Base-by-base conservation (phyloP, 192 early-diverging fungal species). In the Funneliformis geosporum region DNA sequence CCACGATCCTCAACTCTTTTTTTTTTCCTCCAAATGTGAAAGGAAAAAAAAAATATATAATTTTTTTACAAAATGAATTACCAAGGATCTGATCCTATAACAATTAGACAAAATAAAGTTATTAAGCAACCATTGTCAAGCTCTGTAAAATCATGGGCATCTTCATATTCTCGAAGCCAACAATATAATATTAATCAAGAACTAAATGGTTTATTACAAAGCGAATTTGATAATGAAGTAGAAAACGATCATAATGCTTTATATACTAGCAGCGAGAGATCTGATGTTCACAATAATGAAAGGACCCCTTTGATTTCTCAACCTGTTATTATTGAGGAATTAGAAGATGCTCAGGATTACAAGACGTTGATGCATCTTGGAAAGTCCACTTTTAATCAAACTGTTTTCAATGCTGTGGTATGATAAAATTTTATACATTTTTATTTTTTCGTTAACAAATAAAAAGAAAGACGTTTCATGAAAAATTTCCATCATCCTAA, bases 401-500 rank as follows among this genome's bases (percentile, higher is more conserved):
- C 84, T 27, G 73, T 83, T 39, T 88, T 92, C 67, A 91, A 91
- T 76, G 78, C 84, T 3, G 84, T 91, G 38, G 75, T 76, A 76
- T 12, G 27, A 39, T 7, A 55, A 60, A 4, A 60, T 8, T 59
- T 27, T 23, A 23, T 40, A 40, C 40, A 5, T 23, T 38, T 4
- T 40, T 40, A 0, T 10, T 69, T 50, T 5, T 73, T 50, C 23
- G 2, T 73, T 33, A 33, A 33, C 33, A 33, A 33, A 33, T 33
- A 33, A 33, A 33, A 33, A 60, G 14, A 50, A 43, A 50, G 1
- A 18, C 0, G 18, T 50, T 74, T 25, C 21, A 39, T 7, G 28
- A 21, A 74, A 74, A 39, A 21, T 62, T 21, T 46, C 44, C 4
- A 64, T 39, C 27, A 2, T 64, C 5, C 46, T 65, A n/a, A 23